Conservation (phyloP, 768 basidiomycete species). For the Panaeolus papilionaceus region DNA sequence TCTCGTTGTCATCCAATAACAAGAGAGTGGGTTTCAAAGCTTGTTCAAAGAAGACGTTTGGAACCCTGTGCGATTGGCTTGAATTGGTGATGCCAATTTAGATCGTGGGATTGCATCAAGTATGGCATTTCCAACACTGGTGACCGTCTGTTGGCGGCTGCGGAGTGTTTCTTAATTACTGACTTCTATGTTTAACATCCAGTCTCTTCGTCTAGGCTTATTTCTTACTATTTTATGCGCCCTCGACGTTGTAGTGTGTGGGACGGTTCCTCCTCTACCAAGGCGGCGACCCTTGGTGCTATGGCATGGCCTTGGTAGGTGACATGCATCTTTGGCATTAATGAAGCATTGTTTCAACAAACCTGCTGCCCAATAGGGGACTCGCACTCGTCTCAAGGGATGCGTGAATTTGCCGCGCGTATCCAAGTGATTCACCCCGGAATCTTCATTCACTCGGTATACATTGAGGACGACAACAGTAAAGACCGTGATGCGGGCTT, state of each 20-base stretch:
- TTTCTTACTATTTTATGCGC: slow-evolving; percentile 13
- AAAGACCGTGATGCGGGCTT: slow-evolving; percentile 74
- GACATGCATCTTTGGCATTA: background rate
- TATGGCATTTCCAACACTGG: background rate
- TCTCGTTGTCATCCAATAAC: too few species aligned
- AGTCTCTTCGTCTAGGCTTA: slow-evolving; percentile 6
- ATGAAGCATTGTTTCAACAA: slow-evolving; percentile 4
- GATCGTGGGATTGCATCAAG: background rate
- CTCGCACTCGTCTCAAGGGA: slow-evolving; percentile 74
- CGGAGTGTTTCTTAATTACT: background rate
- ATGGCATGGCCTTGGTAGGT: slow-evolving; percentile 36
- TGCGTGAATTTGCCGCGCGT: slow-evolving; percentile 64
- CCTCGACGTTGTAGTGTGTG: background rate
- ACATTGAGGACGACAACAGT: slow-evolving; percentile 64
- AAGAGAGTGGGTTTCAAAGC: too few species aligned
- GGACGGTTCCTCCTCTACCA: slow-evolving; percentile 18
- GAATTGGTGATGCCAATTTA: too few species aligned
- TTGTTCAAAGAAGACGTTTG: too few species aligned
- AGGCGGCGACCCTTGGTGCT: slow-evolving; percentile 29
- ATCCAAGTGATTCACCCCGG: slow-evolving; percentile 73
- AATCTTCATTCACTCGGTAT: slow-evolving; percentile 79
- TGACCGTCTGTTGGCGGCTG: background rate
- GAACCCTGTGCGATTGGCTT: too few species aligned
- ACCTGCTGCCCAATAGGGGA: slow-evolving; percentile 55
- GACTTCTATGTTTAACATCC: background rate